Conservation (phyloP, 768 basidiomycete species). For the Podaxis sp. region DNA sequence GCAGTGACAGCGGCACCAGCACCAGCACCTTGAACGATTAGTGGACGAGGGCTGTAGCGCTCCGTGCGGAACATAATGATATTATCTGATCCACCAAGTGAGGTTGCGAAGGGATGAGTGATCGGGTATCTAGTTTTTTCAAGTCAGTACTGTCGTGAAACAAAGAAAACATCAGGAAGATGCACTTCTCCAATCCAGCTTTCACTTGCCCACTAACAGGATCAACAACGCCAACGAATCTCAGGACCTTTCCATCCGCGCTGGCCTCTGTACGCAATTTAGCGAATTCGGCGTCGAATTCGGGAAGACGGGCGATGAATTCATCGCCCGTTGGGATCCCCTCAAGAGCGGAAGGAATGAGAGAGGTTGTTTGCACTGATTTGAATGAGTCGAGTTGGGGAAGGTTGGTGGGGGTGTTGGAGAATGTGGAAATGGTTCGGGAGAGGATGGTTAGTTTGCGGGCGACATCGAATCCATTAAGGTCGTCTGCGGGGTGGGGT, state of each 20-base stretch:
- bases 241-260: constrained; percentile 75
- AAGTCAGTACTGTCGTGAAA: neutral
- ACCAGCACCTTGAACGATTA: constrained; percentile 94
- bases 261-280: constrained; percentile 74
- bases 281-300: constrained; percentile 78
- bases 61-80: constrained; percentile 97
- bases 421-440: constrained; percentile 55
- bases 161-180: constrained; percentile 11
- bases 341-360: constrained; percentile 76
- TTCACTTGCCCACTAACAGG: constrained; percentile 65
- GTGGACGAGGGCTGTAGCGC: constrained; percentile 81
- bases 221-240: constrained; percentile 95
- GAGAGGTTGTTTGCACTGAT: constrained; percentile 77
- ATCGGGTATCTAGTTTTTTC: constrained; percentile 63
- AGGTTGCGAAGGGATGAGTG: constrained; percentile 92
- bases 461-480: constrained; percentile 95
- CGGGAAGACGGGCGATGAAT: constrained; percentile 75
- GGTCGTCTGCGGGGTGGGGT: constrained; percentile 95
- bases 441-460: constrained; percentile 96
- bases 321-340: constrained; percentile 70
- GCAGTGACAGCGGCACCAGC: constrained; percentile 98
- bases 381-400: constrained; percentile 71
- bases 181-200: constrained; percentile 87
- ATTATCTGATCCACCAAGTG: constrained; percentile 94
- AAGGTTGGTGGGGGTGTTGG: constrained; percentile 29